Percentiles rank a stretch among this genome's conserved stretches.
Conservation (phyloP, 441 rosid species). For the Aleurites moluccanus region DNA sequence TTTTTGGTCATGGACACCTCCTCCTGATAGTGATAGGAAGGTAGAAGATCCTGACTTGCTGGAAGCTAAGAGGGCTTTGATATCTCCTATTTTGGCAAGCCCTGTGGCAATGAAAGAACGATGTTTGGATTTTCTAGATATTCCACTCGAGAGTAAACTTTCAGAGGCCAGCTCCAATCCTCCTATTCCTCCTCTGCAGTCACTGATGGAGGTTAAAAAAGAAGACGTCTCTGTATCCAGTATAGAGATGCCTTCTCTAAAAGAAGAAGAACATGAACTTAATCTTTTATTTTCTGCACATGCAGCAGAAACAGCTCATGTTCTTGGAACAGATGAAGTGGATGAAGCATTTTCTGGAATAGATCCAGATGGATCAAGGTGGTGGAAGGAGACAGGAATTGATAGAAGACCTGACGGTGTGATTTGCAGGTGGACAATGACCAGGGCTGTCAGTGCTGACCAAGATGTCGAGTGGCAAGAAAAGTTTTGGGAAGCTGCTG, state of each 20-base stretch:
- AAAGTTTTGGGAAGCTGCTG: slow-evolving; percentile 95
- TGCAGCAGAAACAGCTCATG: slow-evolving; percentile 75
- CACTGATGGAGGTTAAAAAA: slow-evolving; percentile 51
- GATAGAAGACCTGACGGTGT: slow-evolving; percentile 83
- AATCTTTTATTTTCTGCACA: slow-evolving; percentile 51
- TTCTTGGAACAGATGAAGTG: slow-evolving; percentile 50
- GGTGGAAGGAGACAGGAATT: slow-evolving; percentile 89
- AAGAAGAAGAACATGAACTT: slow-evolving; percentile 51
- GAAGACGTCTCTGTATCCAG: slow-evolving; percentile 33
- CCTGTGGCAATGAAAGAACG: slow-evolving; percentile 61
- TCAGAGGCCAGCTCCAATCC: slow-evolving; percentile 34
- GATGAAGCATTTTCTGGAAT: slow-evolving; percentile 56
- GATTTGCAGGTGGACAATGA: slow-evolving; percentile 89
- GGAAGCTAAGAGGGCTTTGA: slow-evolving; percentile 33
- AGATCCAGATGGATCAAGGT: slow-evolving; percentile 61
- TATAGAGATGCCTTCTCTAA: slow-evolving; percentile 28
- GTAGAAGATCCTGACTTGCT: slow-evolving; percentile 29
- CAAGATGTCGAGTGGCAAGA: slow-evolving; percentile 91
- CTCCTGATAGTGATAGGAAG: slow-evolving; percentile 35
- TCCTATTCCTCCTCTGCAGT: slow-evolving; percentile 72
- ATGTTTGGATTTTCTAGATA: slow-evolving; percentile 51
- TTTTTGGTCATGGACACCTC: slow-evolving; percentile 96
- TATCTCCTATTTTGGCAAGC: slow-evolving; percentile 34
- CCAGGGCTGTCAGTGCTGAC: slow-evolving; percentile 75
- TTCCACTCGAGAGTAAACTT: slow-evolving; percentile 78